Evolutionary conservation across 2,329 filamentous ascomycete species (phyloP), one percentile per base, ranked within the genome.

Genomic region (Botrytis porri): DNA sequence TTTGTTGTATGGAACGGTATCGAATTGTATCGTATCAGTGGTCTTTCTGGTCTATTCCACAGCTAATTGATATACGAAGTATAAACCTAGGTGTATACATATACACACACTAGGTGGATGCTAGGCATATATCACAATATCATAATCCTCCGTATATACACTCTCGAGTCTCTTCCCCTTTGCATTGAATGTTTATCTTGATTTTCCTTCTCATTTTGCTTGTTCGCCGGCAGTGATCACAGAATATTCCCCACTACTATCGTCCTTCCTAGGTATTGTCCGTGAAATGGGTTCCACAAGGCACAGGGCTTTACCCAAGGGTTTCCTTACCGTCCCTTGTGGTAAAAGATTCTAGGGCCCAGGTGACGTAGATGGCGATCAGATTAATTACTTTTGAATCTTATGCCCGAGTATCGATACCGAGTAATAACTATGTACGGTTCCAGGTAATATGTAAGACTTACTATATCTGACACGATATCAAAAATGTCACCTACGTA

Each of bases 331-430:
- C 64, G 48, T 32, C 48, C 48, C 48, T 41, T 51, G 63, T 57
- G 37, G 37, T 14, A 39, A 32, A 32, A 32, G 37, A 69, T 57
- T 29, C 61, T 22, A 29, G 37, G 61, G 16, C n/a, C n/a, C 25
- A 10, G 32, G 64, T 67, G 64, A 54, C 65, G 65, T 57, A 57
- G 35, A 57, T 32, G 64, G 64, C 64, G 64, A 67, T 67, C 35
- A 39, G 64, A 54, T 54, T 54, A 37, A 54, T 67, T 67, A 3
- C 45, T 37, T 66, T 37, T 66, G 4, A 22, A 51, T 66, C 63
- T 54, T 29, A n/a, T 66, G 45, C 45, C 45, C 25, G 64, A 66
- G 45, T 48, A 37, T 51, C 63, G 63, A 65, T 65, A 18, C 63
- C 43, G 63, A 37, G 43, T 35, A n/a, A 14, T 3, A n/a, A n/a